These are phyloP conservation scores for Wickerhamiella kurtzmanii DNA, from an alignment of 805 yeast genomes.

Conservation along the genomic window DNA sequence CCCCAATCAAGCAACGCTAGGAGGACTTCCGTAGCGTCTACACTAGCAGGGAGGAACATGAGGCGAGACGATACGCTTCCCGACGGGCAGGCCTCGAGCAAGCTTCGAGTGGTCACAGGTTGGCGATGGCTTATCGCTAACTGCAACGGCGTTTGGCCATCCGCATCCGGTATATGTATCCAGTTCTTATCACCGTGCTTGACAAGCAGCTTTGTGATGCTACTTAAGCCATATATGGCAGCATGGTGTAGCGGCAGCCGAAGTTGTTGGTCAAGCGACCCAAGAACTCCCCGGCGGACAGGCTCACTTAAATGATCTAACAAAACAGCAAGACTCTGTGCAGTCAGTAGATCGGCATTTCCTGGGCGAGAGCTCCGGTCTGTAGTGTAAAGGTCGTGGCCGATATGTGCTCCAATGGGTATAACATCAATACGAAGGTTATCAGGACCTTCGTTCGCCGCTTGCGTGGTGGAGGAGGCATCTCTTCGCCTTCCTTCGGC, in stretches of 20 bases:
- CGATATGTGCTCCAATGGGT: not conserved
- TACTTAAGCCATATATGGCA: conserved; percentile 69
- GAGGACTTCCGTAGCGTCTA: conserved; percentile 47
- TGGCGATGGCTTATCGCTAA: conserved; percentile 73
- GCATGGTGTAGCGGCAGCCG: conserved; percentile 87
- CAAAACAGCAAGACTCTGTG: not conserved
- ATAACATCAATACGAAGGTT: not conserved
- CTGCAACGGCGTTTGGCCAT: conserved; percentile 67
- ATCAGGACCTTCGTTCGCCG: not conserved
- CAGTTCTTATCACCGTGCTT: conserved; percentile 18
- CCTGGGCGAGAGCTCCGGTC: not conserved
- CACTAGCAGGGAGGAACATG: conserved; percentile 48
- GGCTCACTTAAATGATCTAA: not conserved
- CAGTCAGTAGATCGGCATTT: conserved; percentile 1
- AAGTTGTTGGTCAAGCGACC: conserved; percentile 58
- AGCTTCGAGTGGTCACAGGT: conserved; percentile 53
- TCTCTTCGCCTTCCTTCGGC: conserved; percentile 44
- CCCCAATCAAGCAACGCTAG: conserved; percentile 36
- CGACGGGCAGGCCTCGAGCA: conserved; percentile 31
- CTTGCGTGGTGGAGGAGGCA: not conserved
- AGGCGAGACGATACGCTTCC: not conserved
- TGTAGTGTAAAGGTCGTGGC: not conserved
- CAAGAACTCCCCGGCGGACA: conserved; percentile 21
- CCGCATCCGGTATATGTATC: conserved; percentile 38
- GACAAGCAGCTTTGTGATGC: conserved; percentile 45